Percentiles rank a stretch among this genome's conserved stretches.
phyloP scores from a whole-genome alignment of 345 rosid species.

The Salix dunnii region DNA sequence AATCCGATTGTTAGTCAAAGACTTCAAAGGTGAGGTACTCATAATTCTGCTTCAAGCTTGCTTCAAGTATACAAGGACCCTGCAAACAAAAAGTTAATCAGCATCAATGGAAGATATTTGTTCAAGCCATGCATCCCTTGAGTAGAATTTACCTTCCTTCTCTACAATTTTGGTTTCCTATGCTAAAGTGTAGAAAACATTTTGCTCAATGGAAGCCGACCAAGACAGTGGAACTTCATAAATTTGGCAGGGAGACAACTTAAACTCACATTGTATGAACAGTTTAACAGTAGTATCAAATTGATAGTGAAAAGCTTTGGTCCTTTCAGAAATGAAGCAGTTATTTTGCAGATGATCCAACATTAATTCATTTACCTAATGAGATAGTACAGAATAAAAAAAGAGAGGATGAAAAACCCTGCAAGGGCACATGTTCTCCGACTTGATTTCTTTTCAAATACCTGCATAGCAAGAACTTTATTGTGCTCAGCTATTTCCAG shows the following conservation, averaged over 20 bases:
- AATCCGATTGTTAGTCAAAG: constrained; percentile 2
- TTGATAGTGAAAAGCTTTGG: neutral
- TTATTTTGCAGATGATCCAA: neutral
- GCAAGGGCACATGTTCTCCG: constrained; percentile 60
- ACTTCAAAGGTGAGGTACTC: neutral
- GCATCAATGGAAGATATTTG: neutral
- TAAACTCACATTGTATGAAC: neutral
- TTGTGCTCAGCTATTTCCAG: constrained; percentile 4
- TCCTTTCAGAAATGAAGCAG: neutral
- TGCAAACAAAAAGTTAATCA: constrained; percentile 10
- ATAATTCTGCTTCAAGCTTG: constrained; percentile 11
- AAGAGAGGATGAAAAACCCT: constrained; percentile 51
- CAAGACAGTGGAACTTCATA: neutral
- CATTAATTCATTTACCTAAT: constrained; percentile 43
- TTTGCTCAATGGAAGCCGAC: neutral
- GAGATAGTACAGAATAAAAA: constrained; percentile 55
- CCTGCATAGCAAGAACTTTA: constrained; percentile 39
- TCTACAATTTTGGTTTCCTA: neutral
- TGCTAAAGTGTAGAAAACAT: neutral
- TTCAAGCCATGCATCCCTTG: neutral
- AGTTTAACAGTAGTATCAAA: neutral
- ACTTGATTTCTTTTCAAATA: constrained; percentile 77
- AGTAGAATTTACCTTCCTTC: neutral
- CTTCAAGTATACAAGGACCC: constrained; percentile 20
- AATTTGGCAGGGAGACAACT: neutral